Evolutionary conservation across 2,329 filamentous ascomycete genomes (phyloP), one percentile per base, ranked within the genome.

Genomic region (Sporothrix protearum): DNA sequence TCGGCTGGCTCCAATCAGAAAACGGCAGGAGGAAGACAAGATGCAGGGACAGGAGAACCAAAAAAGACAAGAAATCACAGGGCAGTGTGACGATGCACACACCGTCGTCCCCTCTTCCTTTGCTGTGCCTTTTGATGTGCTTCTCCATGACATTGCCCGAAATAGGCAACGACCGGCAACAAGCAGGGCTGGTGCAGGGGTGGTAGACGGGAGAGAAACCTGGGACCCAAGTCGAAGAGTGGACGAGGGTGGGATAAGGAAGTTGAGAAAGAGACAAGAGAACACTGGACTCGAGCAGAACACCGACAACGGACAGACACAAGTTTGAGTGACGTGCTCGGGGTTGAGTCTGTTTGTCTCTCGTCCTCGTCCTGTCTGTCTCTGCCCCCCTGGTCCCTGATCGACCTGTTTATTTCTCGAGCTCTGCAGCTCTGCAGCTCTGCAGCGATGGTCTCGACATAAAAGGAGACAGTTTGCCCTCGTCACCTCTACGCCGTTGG

Each of bases 101-200:
- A 53, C 22, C 22, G 49, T 28, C 19, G n/a, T 14, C 45, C 42
- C 8, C 47, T 22, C 33, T 36, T 33, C 12, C 49, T 49, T 36
- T 33, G 1, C 63, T 47, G 8, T 33, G 39, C 9, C 25, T 22
- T 55, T 55, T n/a, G n/a, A n/a, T n/a, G n/a, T n/a, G n/a, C n/a
- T n/a, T n/a, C n/a, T 9, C 16, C 33, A 39, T 55, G 68, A 9
- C 10, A 59, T 69, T 69, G 68, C 68, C 68, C 68, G 51, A 69
- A 69, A 59, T 30, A 45, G 53, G 53, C 12, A 39, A 70, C 39
- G 30, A 63, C 53, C 9, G n/a, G 28, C 36, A 36, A n/a, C 25
- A 70, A 25, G 30, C 16, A 63, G 22, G 67, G 33, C 64, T 53
- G 51, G 51, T 9, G 45, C 49, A 55, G 49, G 49, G 49, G 49